Percentiles rank a stretch among this genome's conserved stretches.
phyloP scores from a whole-genome alignment of 306 rosid species.

The Castanea sativa region DNA sequence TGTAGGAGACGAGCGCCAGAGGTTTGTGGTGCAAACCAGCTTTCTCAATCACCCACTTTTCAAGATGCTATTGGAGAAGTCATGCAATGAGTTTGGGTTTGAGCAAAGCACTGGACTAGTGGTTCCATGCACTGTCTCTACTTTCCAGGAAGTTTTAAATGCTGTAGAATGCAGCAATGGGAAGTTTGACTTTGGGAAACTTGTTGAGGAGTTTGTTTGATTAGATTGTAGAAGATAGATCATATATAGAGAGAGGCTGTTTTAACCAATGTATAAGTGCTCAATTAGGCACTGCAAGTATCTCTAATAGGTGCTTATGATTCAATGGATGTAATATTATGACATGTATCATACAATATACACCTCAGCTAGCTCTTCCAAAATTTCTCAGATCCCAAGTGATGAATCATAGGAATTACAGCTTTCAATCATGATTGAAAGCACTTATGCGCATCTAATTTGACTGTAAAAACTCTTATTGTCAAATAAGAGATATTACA shows the following conservation, averaged over 20 bases:
- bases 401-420: not conserved
- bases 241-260: not conserved
- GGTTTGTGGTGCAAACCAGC: conserved; percentile 72
- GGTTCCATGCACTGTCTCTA: conserved; percentile 70
- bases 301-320: conserved; percentile 6
- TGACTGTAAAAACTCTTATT: no score
- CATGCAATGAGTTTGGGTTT: conserved; percentile 77
- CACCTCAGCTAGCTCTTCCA: conserved; percentile 21
- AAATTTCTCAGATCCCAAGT: not conserved
- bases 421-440: not conserved
- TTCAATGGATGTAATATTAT: conserved; percentile 2
- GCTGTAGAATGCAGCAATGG: conserved; percentile 72
- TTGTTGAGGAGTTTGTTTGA: conserved; percentile 60
- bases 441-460: not conserved
- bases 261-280: not conserved
- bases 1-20: conserved; percentile 66
- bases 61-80: conserved; percentile 80
- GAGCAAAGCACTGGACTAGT: conserved; percentile 68
- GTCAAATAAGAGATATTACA: accelerated
- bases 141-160: conserved; percentile 70
- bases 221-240: not conserved
- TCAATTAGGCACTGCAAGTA: not conserved
- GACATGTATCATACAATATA: conserved; percentile 10
- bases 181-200: conserved; percentile 66
- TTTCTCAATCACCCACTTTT: conserved; percentile 83